Conservation (phyloP, 768 basidiomycete species). For the Russula earlei region DNA sequence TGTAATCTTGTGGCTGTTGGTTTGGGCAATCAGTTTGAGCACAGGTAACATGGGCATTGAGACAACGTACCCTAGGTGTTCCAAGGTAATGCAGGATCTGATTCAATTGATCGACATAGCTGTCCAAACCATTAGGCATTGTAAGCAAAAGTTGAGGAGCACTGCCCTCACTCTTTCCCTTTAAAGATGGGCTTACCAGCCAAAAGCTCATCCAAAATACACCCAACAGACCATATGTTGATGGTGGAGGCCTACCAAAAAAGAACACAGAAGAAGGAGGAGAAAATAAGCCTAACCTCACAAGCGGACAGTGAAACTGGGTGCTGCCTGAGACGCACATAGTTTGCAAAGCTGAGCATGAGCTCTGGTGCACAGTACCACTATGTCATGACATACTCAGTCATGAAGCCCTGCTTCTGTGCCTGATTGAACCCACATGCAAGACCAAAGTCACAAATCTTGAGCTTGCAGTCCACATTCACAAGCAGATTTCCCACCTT, state of each 20-base stretch:
- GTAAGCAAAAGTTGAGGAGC: too few species aligned
- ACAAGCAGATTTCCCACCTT: too few species aligned
- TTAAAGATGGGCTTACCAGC: slow-evolving; percentile 96
- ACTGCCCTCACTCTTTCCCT: slow-evolving; percentile 97
- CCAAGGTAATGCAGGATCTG: too few species aligned
- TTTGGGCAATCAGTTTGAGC: too few species aligned
- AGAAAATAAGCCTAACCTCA: neutral
- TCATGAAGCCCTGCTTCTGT: slow-evolving; percentile 79
- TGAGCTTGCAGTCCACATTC: slow-evolving; percentile 97
- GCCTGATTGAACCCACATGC: slow-evolving; percentile 88
- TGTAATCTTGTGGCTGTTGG: too few species aligned
- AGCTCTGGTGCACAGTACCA: slow-evolving; percentile 99
- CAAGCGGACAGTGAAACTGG: neutral
- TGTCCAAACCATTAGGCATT: too few species aligned
- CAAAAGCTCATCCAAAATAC: slow-evolving; percentile 89
- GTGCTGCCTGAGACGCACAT: slow-evolving; percentile 62
- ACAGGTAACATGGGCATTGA: too few species aligned
- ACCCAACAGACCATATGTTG: slow-evolving; percentile 95
- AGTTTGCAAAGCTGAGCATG: slow-evolving; percentile 95
- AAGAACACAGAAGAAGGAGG: neutral
- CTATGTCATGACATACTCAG: slow-evolving; percentile 92
- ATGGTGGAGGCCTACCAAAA: slow-evolving; percentile 78
- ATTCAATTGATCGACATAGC: too few species aligned
- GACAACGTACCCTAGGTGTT: too few species aligned
- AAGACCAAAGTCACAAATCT: slow-evolving; percentile 98